Base-by-base conservation (phyloP, 768 basidiomycete species). In the Xanthoconium purpureum region DNA sequence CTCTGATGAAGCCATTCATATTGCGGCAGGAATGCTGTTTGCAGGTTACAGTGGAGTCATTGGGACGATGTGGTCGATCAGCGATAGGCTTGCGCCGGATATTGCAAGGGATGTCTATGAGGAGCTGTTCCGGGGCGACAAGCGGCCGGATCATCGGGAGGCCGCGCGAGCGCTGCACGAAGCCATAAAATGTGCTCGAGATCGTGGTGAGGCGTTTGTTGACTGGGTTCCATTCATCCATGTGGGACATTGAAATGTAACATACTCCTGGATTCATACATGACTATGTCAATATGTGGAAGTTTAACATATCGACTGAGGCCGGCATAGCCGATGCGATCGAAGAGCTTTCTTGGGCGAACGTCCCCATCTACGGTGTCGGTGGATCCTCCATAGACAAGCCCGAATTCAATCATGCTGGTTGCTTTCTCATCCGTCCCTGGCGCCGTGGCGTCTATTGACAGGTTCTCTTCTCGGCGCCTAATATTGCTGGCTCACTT, bases 351-450 rank as follows among this genome's bases (percentile, higher is more conserved):
- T 72, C 73, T 4, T 89, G 85, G 82, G 70, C 76, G 20, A 78
- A 77, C 46, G 72, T 66, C 0, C 63, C 87, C 17, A 75, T 87
- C n/a, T 91, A 84, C 62, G 84, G 79, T 1, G 73, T 87, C 36
- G 79, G 77, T 20, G 86, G 83, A 14, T 82, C 75, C 71, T 65
- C 75, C 11, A 54, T 18, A 59, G 67, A 51, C 73, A 79, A 57
- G 73, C 69, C 24, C 24, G 24, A 45, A 79, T 85, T 87, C 73
- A 80, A 79, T 36, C n/a, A n/a, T n/a, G n/a, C n/a, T n/a, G n/a
- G 83, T 82, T 1, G 84, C 89, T 61, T 89, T 89, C 73, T 81
- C 83, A 87, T 29, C 75, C 82, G 0, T 79, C 85, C 1, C 54
- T 84, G n/a, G n/a, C n/a, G n/a, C n/a, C n/a, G 42, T 61, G 35